Percentiles rank a stretch among this genome's conserved stretches.
These are phyloP conservation scores for Medicago ruthenica DNA, from an alignment of 306 rosid species.

Conservation along the genomic window DNA sequence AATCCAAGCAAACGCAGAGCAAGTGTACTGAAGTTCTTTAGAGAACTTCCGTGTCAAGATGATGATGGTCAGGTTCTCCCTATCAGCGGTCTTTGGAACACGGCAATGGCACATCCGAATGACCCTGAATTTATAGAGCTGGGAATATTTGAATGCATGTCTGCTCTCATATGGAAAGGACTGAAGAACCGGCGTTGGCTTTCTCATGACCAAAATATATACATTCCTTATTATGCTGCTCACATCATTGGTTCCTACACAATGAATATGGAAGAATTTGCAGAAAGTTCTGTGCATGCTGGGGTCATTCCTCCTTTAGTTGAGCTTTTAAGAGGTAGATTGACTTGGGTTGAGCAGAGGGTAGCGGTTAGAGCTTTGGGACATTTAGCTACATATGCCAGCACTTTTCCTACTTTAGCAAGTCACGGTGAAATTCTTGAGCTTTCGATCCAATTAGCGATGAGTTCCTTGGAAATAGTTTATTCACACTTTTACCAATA, in stretches of 20 bases:
- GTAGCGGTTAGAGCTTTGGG: constrained; percentile 99
- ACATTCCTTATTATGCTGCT: constrained; percentile 97
- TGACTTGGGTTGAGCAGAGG: constrained; percentile 99
- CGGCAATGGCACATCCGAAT: constrained; percentile 99
- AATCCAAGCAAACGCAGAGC: constrained; percentile 94
- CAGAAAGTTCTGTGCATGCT: constrained; percentile 81
- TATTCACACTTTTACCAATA: constrained; percentile 94
- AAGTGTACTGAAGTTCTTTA: constrained; percentile 84
- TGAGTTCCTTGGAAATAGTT: constrained; percentile 93
- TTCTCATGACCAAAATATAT: constrained; percentile 94
- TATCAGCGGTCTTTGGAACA: constrained; percentile 99
- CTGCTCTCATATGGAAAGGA: constrained; percentile 95
- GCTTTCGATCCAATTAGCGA: constrained; percentile 87
- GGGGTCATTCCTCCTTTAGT: constrained; percentile 91
- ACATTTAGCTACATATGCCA: constrained; percentile 91
- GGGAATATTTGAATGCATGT: constrained; percentile 97
- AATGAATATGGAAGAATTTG: constrained; percentile 98
- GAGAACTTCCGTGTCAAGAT: constrained; percentile 95
- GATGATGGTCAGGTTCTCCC: constrained; percentile 99
- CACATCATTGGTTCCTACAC: constrained; percentile 98
- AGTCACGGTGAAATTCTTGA: constrained; percentile 94
- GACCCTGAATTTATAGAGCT: constrained; percentile 93
- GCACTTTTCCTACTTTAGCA: constrained; percentile 82
- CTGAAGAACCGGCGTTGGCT: constrained; percentile 97
- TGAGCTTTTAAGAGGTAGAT: constrained; percentile 91